Evolutionary conservation across 768 basidiomycete species (phyloP).

Genomic region (Tricholoma flavovirens): DNA sequence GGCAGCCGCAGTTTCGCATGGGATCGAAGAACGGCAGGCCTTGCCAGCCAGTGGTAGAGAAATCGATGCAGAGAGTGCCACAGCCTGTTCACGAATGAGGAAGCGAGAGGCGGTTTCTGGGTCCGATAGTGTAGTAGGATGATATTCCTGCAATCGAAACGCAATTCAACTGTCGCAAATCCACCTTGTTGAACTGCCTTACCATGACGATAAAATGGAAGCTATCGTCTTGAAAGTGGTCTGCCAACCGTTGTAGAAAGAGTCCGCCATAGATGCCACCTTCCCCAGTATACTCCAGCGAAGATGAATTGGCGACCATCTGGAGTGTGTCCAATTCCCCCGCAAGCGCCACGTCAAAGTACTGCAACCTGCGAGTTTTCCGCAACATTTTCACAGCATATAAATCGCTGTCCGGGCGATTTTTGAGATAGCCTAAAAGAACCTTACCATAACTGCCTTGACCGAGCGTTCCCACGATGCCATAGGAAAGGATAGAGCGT

Average conservation of each 20-base stretch:
- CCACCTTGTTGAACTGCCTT: neutral
- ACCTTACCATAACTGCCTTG: conserved; percentile 23
- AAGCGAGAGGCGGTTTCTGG: conserved; percentile 24
- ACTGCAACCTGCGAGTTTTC: conserved; percentile 1
- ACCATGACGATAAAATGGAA: conserved; percentile 24
- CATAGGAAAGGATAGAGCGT: conserved; percentile 5
- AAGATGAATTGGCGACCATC: conserved; percentile 12
- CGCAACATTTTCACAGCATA: conserved; percentile 21
- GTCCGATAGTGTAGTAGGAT: conserved; percentile 25
- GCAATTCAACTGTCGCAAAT: neutral
- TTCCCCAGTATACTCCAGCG: neutral
- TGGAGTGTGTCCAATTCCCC: conserved; percentile 19
- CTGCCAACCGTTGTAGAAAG: conserved; percentile 21
- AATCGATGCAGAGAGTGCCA: conserved; percentile 5
- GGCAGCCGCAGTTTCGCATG: conserved; percentile 7
- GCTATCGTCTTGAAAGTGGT: conserved; percentile 17
- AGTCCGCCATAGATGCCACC: conserved; percentile 3
- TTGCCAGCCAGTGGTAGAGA: conserved; percentile 10
- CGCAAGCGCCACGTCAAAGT: conserved; percentile 4
- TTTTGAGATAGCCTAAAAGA: conserved; percentile 14
- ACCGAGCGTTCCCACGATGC: conserved; percentile 15
- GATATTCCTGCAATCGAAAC: conserved; percentile 21
- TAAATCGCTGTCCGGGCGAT: conserved; percentile 4
- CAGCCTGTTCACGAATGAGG: conserved; percentile 3
- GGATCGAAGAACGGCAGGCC: conserved; percentile 2